These are phyloP conservation scores for Coprinopsis cinerea DNA, from an alignment of 768 basidiomycete genomes.

Conservation along the genomic window DNA sequence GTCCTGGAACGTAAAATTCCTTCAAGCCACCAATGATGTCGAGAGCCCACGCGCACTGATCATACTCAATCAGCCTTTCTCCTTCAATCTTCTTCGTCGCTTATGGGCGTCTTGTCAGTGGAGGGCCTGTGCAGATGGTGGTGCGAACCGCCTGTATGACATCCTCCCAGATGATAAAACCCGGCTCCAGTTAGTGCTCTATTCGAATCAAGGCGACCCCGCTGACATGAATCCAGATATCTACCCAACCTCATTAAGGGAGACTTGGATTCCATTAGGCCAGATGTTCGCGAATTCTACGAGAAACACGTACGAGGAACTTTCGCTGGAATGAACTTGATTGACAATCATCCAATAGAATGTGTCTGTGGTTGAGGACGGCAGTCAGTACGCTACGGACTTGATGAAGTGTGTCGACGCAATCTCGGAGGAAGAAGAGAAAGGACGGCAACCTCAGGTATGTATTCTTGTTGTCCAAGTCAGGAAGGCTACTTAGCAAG, in stretches of 20 bases:
- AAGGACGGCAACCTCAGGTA: slow-evolving; percentile 33
- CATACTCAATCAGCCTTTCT: slow-evolving; percentile 89
- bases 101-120: slow-evolving; percentile 51
- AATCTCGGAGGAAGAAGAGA: slow-evolving; percentile 51
- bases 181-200: slow-evolving; percentile 12
- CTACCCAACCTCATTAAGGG: slow-evolving; percentile 88
- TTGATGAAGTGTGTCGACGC: slow-evolving; percentile 85
- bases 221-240: slow-evolving; percentile 39
- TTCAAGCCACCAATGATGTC: slow-evolving; percentile 15
- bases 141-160: slow-evolving; percentile 81
- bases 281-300: slow-evolving; percentile 72
- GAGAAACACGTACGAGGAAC: slow-evolving; percentile 35
- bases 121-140: slow-evolving; percentile 80
- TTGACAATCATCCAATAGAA: slow-evolving; percentile 38
- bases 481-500: slow-evolving; percentile 14
- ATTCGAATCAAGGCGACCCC: neutral
- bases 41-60: slow-evolving; percentile 51
- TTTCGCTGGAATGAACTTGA: neutral
- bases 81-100: slow-evolving; percentile 48
- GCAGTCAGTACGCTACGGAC: slow-evolving; percentile 83
- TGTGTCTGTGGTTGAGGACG: slow-evolving; percentile 61
- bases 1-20: slow-evolving; percentile 40
- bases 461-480: slow-evolving; percentile 11
- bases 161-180: slow-evolving; percentile 21
- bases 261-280: slow-evolving; percentile 83